Base-by-base conservation (phyloP, 78 protist genomes). In the Corallochytrium limacisporum region DNA sequence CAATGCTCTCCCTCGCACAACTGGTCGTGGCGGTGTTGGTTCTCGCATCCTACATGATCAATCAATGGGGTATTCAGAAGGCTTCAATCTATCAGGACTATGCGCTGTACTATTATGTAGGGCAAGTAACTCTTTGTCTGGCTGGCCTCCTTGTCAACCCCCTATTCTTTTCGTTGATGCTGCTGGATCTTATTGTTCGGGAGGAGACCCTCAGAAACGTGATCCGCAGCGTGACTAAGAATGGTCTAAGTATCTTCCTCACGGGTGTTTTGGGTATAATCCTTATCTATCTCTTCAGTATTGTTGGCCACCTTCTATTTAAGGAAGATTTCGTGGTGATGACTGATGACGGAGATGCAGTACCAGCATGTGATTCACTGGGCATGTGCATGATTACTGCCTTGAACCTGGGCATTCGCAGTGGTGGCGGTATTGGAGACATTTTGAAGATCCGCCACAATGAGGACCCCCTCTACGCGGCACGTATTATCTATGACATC, bases 391-490 rank as follows among this genome's bases (percentile, higher is more conserved):
- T 31, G 16, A 22, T 60, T 12, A 37, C 66, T 0, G 24, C 48
- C 18, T 12, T 31, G 66, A 31, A 37, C 48, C 9, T 24, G 24
- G 44, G 66, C 39, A n/a, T 74, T n/a, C 62, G 79, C 47, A 40
- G 43, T 5, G 74, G 70, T 18, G 81, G 81, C 2, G 81, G 81
- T 33, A 65, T 75, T 28, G 74, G 75, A 26, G 81, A 75, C 35
- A 55, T 38, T 20, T 24, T 75, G 31, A 26, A 3, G 31, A 28
- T 2, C 16, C 10, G 4, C 16, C 18, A 22, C 44, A 1, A 6
- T 43, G 24, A 10, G 43, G 73, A 65, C 18, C 50, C 44, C 29
- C 42, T 29, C 53, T 74, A 20, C 37, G 38, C 5, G 2, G 61
- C 48, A 24, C 79, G 79, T 1, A 39, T 74, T 18, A 4, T 65